A percentile compares a stretch with the other conserved stretches of the same genome.
Evolutionary conservation across 148 eudicot species (phyloP).

Genomic region (Vaccinium corymbosum): DNA sequence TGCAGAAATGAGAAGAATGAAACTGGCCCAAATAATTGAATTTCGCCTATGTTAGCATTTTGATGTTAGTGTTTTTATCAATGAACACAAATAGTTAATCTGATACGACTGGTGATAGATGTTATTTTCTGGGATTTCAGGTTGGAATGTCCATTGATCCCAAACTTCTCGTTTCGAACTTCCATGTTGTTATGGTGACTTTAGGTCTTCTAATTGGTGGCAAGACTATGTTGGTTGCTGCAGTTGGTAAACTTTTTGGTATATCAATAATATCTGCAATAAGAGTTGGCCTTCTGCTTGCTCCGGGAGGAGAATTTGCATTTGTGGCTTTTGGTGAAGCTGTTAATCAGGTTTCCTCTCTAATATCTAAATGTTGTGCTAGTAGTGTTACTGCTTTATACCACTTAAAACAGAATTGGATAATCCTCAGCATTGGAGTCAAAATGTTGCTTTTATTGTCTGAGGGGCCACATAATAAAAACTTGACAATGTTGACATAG

Average conservation of each 20-base stretch:
- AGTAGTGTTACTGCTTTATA: background rate
- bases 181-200: constrained; percentile 65
- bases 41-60: background rate
- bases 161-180: constrained; percentile 83
- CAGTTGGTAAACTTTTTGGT: constrained; percentile 85
- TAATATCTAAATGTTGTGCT: background rate
- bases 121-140: constrained; percentile 42
- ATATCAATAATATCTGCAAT: constrained; percentile 77
- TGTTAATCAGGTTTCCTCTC: constrained; percentile 82
- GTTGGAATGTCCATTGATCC: constrained; percentile 99
- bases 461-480: background rate
- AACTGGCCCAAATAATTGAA: background rate
- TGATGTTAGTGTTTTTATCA: background rate
- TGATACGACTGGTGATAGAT: constrained; percentile 8
- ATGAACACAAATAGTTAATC: constrained; percentile 3
- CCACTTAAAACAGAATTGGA: background rate
- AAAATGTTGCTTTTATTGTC: background rate
- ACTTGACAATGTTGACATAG: background rate
- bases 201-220: constrained; percentile 79
- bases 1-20: constrained; percentile 1
- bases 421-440: background rate
- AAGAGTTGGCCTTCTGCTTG: constrained; percentile 94
- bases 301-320: constrained; percentile 99
- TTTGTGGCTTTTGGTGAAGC: constrained; percentile 99
- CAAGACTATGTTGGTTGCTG: constrained; percentile 72